These are phyloP conservation scores for Nothopassalora personata DNA, from an alignment of 2,329 filamentous ascomycete genomes.

Conservation along the genomic window DNA sequence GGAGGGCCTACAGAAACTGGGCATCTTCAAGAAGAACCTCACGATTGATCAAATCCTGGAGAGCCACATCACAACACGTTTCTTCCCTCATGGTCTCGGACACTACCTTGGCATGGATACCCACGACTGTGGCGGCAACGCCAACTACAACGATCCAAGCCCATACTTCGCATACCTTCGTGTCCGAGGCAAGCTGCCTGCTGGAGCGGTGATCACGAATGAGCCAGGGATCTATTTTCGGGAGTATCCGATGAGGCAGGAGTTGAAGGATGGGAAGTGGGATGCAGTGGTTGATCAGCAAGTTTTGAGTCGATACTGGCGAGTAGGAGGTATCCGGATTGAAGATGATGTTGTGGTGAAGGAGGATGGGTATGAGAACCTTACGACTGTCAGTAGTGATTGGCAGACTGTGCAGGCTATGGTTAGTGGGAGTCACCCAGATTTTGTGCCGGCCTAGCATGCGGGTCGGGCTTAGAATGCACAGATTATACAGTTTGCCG, in stretches of 20 bases:
- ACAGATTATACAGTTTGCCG: neutral
- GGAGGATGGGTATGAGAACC: constrained; percentile 70
- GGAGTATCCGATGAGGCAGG: constrained; percentile 64
- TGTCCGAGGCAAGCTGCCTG: constrained; percentile 49
- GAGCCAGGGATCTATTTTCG: constrained; percentile 87
- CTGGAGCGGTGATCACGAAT: constrained; percentile 79
- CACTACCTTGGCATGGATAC: constrained; percentile 51
- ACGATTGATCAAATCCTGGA: constrained; percentile 41
- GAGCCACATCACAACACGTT: constrained; percentile 43
- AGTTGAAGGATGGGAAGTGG: constrained; percentile 58
- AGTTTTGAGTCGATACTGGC: constrained; percentile 64
- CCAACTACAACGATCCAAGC: constrained; percentile 62
- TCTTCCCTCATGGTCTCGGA: constrained; percentile 49
- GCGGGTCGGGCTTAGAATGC: neutral
- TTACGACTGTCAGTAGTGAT: constrained; percentile 69
- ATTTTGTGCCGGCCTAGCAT: neutral
- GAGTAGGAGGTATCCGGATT: constrained; percentile 82
- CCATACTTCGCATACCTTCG: constrained; percentile 82
- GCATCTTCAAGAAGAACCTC: constrained; percentile 53
- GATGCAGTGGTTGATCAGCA: constrained; percentile 60
- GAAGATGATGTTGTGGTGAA: constrained; percentile 84
- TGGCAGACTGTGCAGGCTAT: constrained; percentile 34
- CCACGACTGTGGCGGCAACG: constrained; percentile 46
- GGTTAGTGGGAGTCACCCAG: constrained; percentile 8
- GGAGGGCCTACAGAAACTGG: constrained; percentile 67